Evolutionary conservation across 139 green algal genomes (phyloP).

Genomic region (Coccomyxa sp.): DNA sequence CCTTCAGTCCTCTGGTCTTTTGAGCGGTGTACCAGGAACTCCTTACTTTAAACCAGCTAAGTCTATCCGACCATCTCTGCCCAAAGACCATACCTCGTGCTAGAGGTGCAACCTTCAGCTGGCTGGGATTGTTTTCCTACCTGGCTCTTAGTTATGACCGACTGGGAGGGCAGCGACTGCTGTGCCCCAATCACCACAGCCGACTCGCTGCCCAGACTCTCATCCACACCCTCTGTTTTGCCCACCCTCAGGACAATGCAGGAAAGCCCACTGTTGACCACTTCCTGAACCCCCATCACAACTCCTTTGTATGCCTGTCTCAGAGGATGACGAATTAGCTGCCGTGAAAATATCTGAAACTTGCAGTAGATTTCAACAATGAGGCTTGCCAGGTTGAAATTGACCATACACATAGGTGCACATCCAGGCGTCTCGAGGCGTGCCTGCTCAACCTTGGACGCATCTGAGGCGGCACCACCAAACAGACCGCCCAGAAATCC

Average conservation of each 20-base stretch:
- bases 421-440: neutral
- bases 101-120: neutral
- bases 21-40: neutral
- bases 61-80: neutral
- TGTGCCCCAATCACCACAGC: neutral
- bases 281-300: neutral
- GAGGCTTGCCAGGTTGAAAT: neutral
- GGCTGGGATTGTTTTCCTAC: neutral
- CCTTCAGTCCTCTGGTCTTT: neutral
- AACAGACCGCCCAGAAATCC: conserved; percentile 7
- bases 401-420: neutral
- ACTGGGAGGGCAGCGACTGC: neutral
- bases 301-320: no score
- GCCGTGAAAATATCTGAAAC: neutral
- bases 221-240: neutral
- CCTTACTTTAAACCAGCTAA: neutral
- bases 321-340: neutral
- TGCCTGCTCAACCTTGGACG: conserved; percentile 19
- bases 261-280: conserved; percentile 13
- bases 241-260: conserved; percentile 16
- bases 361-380: neutral
- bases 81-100: neutral
- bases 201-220: neutral
- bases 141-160: conserved; percentile 6
- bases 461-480: conserved; percentile 7